Conservation (phyloP, 495 filamentous ascomycete species). For the Penicillium nucicola region DNA sequence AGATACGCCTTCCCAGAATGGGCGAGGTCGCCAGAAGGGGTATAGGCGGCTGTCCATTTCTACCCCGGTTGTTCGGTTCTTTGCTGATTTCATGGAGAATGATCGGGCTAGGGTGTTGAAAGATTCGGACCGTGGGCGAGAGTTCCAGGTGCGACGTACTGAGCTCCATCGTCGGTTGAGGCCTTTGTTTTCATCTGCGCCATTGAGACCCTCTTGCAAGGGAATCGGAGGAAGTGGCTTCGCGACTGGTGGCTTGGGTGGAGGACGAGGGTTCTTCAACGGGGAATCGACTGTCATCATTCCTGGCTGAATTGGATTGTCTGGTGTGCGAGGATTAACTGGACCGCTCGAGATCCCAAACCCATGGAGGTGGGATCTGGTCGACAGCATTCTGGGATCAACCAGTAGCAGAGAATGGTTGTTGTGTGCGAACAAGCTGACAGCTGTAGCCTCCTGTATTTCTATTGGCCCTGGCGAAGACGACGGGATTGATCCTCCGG, state of each 20-base stretch:
- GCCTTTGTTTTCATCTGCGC: constrained; percentile 35
- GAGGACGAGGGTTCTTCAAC: constrained; percentile 70
- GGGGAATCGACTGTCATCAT: constrained; percentile 60
- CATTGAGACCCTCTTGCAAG: constrained; percentile 47
- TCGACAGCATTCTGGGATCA: constrained; percentile 55
- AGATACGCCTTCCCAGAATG: constrained; percentile 63
- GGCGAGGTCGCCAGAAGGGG: constrained; percentile 76
- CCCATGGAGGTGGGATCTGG: constrained; percentile 17
- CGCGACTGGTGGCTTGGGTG: constrained; percentile 66
- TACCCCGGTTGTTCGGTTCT: constrained; percentile 43
- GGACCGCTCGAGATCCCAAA: constrained; percentile 17
- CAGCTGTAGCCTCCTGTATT: constrained; percentile 71
- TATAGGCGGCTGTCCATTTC: constrained; percentile 59
- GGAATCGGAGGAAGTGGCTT: constrained; percentile 76
- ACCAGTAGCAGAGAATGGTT: constrained; percentile 79
- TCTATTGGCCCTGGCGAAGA: constrained; percentile 51
- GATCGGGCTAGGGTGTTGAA: constrained; percentile 37
- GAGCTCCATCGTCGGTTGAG: constrained; percentile 50
- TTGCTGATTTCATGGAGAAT: constrained; percentile 42
- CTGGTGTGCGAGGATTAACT: constrained; percentile 28
- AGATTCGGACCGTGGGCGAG: constrained; percentile 56
- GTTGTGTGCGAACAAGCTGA: constrained; percentile 82
- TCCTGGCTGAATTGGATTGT: constrained; percentile 39
- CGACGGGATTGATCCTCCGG: constrained; percentile 47
- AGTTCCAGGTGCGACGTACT: constrained; percentile 55